phyloP scores from a whole-genome alignment of 75 land plant species.

The Picea sitchensis region DNA sequence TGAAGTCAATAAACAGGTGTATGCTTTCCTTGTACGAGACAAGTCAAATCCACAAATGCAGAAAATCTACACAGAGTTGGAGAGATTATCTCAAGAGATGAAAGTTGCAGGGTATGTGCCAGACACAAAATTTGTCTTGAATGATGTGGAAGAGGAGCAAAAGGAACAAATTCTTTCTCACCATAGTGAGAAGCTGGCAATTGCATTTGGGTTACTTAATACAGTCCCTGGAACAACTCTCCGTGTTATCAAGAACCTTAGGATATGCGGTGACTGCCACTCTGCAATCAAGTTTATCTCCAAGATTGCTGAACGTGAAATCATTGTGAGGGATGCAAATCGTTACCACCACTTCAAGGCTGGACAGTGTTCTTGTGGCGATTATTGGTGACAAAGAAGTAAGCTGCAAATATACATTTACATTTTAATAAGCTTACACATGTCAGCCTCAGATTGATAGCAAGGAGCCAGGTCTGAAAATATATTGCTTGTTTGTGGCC shows the following conservation, averaged over 20 bases:
- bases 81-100: not conserved
- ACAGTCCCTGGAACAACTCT: conserved; percentile 6
- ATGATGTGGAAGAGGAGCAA: conserved; percentile 4
- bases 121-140: not conserved
- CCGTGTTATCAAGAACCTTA: conserved; percentile 11
- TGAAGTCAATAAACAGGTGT: conserved; percentile 22
- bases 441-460: no score
- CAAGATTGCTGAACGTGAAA: conserved; percentile 5
- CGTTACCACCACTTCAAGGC: conserved; percentile 6
- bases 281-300: conserved; percentile 5
- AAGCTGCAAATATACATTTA: no score
- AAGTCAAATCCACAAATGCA: conserved; percentile 25
- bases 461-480: no score
- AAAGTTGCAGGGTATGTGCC: conserved; percentile 11
- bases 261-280: conserved; percentile 18
- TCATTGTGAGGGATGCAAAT: conserved; percentile 3
- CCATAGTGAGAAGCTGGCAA: conserved; percentile 17
- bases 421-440: no score
- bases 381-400: conserved; percentile 2
- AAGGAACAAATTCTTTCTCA: conserved; percentile 3
- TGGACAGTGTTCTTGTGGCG: conserved; percentile 8
- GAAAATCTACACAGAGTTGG: conserved; percentile 11
- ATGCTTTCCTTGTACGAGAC: conserved; percentile 43
- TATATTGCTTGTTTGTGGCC: no score
- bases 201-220: conserved; percentile 12